Conservation (phyloP, 352 stramenopile species). For the Globisporangium cylindrosporum region DNA sequence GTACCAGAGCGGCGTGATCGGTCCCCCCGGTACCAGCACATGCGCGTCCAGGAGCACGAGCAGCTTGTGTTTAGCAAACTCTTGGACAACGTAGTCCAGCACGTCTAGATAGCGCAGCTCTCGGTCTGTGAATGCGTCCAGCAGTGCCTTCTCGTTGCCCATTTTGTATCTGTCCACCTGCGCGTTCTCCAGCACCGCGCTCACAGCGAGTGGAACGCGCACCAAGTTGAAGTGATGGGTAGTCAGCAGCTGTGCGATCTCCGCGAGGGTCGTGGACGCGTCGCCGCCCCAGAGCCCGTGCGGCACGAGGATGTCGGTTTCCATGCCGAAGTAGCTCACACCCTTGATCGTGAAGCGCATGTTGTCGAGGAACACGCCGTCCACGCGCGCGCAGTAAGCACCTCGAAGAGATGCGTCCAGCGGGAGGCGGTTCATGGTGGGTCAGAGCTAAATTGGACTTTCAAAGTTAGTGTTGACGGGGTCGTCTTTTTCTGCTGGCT, state of each 20-base stretch:
- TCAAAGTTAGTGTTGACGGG: too few species aligned
- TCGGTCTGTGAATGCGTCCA: conserved; percentile 17
- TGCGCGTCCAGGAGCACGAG: conserved; percentile 52
- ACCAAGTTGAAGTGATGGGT: conserved; percentile 51
- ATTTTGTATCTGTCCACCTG: conserved; percentile 39
- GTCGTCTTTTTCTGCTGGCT: too few species aligned
- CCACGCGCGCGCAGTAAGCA: conserved; percentile 18
- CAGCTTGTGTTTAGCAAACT: conserved; percentile 28
- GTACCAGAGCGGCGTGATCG: conserved; percentile 49
- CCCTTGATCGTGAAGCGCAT: conserved; percentile 49
- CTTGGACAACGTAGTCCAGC: conserved; percentile 41
- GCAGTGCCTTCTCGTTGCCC: conserved; percentile 33
- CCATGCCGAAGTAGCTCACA: conserved; percentile 62
- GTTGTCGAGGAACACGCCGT: conserved; percentile 34
- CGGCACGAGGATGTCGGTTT: conserved; percentile 53
- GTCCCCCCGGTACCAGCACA: conserved; percentile 34
- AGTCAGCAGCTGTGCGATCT: conserved; percentile 32
- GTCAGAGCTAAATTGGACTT: too few species aligned
- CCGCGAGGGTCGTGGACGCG: conserved; percentile 42
- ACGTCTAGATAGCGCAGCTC: conserved; percentile 51
- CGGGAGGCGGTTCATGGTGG: too few species aligned
- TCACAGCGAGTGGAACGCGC: conserved; percentile 45
- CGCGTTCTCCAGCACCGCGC: conserved; percentile 37
- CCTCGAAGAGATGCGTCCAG: too few species aligned
- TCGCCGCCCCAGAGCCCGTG: conserved; percentile 61